Percentiles rank a stretch among this genome's conserved stretches.
These are phyloP conservation scores for Backusella australiensis DNA, from an alignment of 192 early-diverging fungal genomes.

Conservation along the genomic window DNA sequence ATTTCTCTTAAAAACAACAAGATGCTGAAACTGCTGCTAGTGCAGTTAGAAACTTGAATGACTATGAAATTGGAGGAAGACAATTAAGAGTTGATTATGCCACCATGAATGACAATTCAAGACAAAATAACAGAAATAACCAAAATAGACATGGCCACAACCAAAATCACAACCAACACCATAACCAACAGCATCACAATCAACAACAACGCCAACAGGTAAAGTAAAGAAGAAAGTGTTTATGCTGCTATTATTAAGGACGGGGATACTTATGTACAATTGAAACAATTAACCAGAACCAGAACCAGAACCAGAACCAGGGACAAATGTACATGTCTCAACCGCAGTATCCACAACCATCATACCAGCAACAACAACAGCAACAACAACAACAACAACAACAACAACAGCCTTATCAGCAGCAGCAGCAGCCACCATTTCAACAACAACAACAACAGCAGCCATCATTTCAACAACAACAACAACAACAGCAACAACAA, in stretches of 20 bases:
- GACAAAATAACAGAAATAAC: conserved; percentile 17
- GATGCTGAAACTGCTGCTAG: conserved; percentile 90
- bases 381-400: conserved; percentile 13
- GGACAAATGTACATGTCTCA: neutral
- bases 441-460: conserved; percentile 14
- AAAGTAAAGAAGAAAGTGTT: neutral
- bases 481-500: neutral
- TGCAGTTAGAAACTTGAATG: conserved; percentile 91
- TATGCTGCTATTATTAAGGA: neutral
- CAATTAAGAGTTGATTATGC: conserved; percentile 92
- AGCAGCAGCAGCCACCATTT: neutral
- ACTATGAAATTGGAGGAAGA: conserved; percentile 88
- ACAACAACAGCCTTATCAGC: neutral
- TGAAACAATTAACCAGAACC: neutral
- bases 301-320: neutral
- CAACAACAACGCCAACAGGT: neutral
- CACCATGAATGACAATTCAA: conserved; percentile 57
- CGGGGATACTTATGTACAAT: neutral
- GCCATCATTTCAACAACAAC: conserved; percentile 4
- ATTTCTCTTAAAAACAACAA: conserved; percentile 4
- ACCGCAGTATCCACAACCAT: neutral
- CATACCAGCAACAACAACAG: neutral
- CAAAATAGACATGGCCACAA: conserved; percentile 10
- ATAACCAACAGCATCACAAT: neutral
- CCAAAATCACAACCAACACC: neutral